Percentiles rank a stretch among this genome's conserved stretches.
phyloP scores from a whole-genome alignment of 192 early-diverging fungal species.

The Pilobolus umbonatus region DNA sequence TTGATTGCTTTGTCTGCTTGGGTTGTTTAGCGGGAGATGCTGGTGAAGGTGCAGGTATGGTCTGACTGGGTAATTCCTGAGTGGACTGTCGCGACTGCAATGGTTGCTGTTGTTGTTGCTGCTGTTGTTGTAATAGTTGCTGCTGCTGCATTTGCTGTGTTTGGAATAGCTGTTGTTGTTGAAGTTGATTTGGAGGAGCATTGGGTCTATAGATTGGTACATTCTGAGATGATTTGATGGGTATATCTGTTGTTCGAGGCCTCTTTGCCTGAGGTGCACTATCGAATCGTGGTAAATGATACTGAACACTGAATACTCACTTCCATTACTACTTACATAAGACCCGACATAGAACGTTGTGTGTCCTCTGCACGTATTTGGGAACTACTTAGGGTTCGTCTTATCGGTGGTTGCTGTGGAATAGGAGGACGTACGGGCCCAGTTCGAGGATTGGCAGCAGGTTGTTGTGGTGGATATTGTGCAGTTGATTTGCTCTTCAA shows the following conservation, averaged over 20 bases:
- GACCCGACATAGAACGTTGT: conserved; percentile 7
- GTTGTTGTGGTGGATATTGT: neutral
- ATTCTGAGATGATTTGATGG: neutral
- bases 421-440: neutral
- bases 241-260: conserved; percentile 4
- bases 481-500: conserved; percentile 34
- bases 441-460: neutral
- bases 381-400: conserved; percentile 13
- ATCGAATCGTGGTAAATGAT: neutral
- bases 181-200: neutral
- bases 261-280: conserved; percentile 17
- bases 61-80: too few species aligned
- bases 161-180: conserved; percentile 3
- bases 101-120: neutral
- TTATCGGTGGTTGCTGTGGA: neutral
- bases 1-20: too few species aligned
- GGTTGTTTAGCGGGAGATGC: too few species aligned
- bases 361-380: conserved; percentile 13
- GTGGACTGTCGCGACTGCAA: neutral
- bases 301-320: neutral
- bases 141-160: conserved; percentile 3
- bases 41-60: too few species aligned
- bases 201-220: conserved; percentile 8
- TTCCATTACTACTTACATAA: neutral
- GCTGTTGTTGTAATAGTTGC: neutral